phyloP scores from a whole-genome alignment of 1,284 basidiomycete genomes.

The Mycena sp. region DNA sequence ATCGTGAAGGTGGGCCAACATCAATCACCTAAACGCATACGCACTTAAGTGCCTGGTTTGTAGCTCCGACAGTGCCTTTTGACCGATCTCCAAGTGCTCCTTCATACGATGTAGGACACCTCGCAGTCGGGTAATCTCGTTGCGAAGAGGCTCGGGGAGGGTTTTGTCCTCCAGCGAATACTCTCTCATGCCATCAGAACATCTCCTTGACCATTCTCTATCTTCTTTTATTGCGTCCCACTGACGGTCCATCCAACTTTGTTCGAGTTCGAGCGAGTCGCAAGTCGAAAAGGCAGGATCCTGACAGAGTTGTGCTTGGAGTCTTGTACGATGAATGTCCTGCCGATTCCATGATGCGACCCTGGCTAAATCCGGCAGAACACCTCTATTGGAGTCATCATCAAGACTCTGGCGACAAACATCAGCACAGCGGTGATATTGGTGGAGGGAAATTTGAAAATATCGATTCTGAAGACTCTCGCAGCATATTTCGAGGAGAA shows the following conservation, averaged over 20 bases:
- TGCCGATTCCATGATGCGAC: too few species aligned
- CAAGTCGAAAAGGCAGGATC: conserved; percentile 9
- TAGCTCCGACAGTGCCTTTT: background rate
- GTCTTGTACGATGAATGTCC: background rate
- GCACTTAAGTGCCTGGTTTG: conserved; percentile 3
- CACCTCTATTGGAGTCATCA: conserved; percentile 1
- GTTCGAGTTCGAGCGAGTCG: background rate
- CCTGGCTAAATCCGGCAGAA: background rate
- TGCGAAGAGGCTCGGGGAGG: background rate
- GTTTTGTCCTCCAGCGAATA: background rate
- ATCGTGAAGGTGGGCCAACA: too few species aligned
- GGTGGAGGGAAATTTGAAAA: background rate
- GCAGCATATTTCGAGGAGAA: conserved; percentile 7
- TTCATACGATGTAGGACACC: background rate
- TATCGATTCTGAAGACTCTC: background rate
- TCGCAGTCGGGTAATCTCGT: background rate
- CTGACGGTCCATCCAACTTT: conserved; percentile 14
- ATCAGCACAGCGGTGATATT: conserved; percentile 7
- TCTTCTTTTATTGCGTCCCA: conserved; percentile 2
- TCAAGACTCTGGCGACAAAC: conserved; percentile 12
- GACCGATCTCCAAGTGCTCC: background rate
- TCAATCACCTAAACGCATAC: conserved; percentile 8
- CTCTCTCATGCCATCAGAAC: background rate
- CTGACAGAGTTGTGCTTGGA: conserved; percentile 4
- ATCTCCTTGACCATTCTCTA: conserved; percentile 4